phyloP scores from a whole-genome alignment of 2,329 filamentous ascomycete species.

The Ascochyta pisi region DNA sequence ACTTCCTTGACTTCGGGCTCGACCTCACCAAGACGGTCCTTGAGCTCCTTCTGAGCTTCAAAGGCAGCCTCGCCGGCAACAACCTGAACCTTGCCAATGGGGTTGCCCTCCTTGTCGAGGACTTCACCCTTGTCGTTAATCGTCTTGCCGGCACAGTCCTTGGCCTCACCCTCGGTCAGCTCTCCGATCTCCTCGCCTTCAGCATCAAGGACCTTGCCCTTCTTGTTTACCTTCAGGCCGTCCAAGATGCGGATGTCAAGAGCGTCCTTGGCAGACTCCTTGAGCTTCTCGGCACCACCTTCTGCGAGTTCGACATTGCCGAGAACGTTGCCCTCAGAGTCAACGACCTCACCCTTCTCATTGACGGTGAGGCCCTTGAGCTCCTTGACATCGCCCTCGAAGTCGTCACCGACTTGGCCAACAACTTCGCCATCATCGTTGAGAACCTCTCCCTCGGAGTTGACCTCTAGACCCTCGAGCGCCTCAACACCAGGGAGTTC shows the following conservation, averaged over 20 bases:
- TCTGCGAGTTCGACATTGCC: conserved; percentile 59
- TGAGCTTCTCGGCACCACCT: conserved; percentile 56
- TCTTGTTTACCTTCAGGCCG: conserved; percentile 65
- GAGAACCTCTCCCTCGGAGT: conserved; percentile 58
- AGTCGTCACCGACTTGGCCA: conserved; percentile 55
- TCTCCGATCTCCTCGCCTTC: conserved; percentile 60
- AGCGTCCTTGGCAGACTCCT: conserved; percentile 48
- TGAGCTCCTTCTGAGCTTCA: conserved; percentile 56
- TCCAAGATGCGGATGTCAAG: conserved; percentile 58
- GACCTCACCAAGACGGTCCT: conserved; percentile 55
- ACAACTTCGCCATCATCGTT: conserved; percentile 59
- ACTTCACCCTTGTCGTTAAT: conserved; percentile 60
- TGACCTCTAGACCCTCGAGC: conserved; percentile 59
- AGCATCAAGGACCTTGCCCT: conserved; percentile 60
- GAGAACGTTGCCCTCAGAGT: conserved; percentile 59
- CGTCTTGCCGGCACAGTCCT: conserved; percentile 55
- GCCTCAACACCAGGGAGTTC: conserved; percentile 60
- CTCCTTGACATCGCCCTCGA: conserved; percentile 52
- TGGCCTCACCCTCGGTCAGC: conserved; percentile 55
- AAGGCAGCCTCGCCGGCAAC: conserved; percentile 59
- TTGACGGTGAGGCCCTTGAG: conserved; percentile 59
- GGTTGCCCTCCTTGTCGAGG: conserved; percentile 58
- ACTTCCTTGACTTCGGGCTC: conserved; percentile 52
- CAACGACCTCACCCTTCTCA: conserved; percentile 59
- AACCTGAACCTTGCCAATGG: conserved; percentile 58